These are phyloP conservation scores for Aspergillus fijiensis DNA, from an alignment of 2,329 filamentous ascomycete genomes.

Conservation along the genomic window DNA sequence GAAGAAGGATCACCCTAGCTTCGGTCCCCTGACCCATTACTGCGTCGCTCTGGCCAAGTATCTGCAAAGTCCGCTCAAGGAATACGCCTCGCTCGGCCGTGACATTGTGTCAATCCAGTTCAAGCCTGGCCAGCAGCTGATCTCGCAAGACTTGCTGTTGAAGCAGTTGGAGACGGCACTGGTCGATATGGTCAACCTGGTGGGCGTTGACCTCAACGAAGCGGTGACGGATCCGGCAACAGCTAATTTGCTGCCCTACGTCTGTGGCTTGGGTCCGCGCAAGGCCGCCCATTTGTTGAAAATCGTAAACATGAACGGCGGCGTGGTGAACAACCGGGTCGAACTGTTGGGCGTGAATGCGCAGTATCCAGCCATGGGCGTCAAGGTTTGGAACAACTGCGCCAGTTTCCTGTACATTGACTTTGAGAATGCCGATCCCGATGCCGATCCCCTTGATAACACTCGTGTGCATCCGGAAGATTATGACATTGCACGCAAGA, in stretches of 20 bases:
- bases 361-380: slow-evolving; percentile 77
- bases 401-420: slow-evolving; percentile 92
- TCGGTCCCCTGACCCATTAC: slow-evolving; percentile 78
- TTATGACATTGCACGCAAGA: slow-evolving; percentile 96
- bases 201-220: slow-evolving; percentile 93
- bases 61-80: slow-evolving; percentile 91
- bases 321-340: slow-evolving; percentile 76
- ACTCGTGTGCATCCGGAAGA: slow-evolving; percentile 98
- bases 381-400: slow-evolving; percentile 93
- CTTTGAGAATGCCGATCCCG: slow-evolving; percentile 76
- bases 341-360: slow-evolving; percentile 88
- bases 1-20: slow-evolving; percentile 73
- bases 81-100: slow-evolving; percentile 88
- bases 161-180: slow-evolving; percentile 91
- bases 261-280: slow-evolving; percentile 86
- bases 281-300: slow-evolving; percentile 85
- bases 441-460: slow-evolving; percentile 90
- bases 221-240: slow-evolving; percentile 78
- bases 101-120: slow-evolving; percentile 85
- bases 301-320: slow-evolving; percentile 87
- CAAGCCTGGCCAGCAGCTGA: slow-evolving; percentile 82
- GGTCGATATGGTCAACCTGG: slow-evolving; percentile 97
- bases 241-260: slow-evolving; percentile 83
- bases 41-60: slow-evolving; percentile 87
- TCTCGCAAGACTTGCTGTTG: slow-evolving; percentile 82